These are phyloP conservation scores for Mortierella antarctica DNA, from an alignment of 192 early-diverging fungal species.

Conservation along the genomic window DNA sequence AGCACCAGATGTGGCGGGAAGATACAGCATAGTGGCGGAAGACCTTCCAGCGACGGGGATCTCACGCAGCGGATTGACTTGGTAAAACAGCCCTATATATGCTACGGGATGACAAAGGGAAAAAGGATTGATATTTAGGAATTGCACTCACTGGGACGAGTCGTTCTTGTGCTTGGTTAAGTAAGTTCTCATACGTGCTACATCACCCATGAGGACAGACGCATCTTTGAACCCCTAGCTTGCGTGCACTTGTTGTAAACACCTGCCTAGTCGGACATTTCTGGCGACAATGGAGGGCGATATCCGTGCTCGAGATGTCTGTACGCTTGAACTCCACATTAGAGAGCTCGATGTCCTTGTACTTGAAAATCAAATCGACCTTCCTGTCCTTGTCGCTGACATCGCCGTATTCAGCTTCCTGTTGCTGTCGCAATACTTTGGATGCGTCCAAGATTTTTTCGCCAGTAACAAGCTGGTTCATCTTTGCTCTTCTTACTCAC, in stretches of 20 bases:
- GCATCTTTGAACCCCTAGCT: constrained; percentile 22
- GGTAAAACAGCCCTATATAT: constrained; percentile 24
- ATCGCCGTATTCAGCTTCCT: constrained; percentile 14
- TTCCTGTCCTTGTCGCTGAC: constrained; percentile 7
- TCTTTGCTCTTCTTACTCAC: too few relatives aligned
- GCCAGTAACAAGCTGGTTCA: constrained; percentile 2
- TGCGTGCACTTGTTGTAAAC: constrained; percentile 16
- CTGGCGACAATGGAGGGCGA: constrained; percentile 9
- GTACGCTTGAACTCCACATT: constrained; percentile 13
- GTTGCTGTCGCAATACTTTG: constrained; percentile 16
- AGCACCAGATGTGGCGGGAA: constrained; percentile 29
- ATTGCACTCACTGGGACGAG: constrained; percentile 8
- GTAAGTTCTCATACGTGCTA: constrained; percentile 24
- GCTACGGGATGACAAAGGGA: constrained; percentile 16
- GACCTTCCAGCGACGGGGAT: constrained; percentile 20
- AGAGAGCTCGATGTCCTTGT: constrained; percentile 7
- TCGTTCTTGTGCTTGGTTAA: constrained; percentile 19
- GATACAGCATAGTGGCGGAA: constrained; percentile 11
- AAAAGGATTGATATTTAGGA: constrained; percentile 7
- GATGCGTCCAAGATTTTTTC: constrained; percentile 10
- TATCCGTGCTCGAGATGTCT: constrained; percentile 2
- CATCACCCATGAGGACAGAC: constrained; percentile 22
- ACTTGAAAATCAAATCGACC: constrained; percentile 8
- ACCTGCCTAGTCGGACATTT: constrained; percentile 22
- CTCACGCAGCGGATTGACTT: constrained; percentile 20